Evolutionary conservation across 1,284 basidiomycete genomes (phyloP).

Genomic region (Cutaneotrichosporon arboriforme): DNA sequence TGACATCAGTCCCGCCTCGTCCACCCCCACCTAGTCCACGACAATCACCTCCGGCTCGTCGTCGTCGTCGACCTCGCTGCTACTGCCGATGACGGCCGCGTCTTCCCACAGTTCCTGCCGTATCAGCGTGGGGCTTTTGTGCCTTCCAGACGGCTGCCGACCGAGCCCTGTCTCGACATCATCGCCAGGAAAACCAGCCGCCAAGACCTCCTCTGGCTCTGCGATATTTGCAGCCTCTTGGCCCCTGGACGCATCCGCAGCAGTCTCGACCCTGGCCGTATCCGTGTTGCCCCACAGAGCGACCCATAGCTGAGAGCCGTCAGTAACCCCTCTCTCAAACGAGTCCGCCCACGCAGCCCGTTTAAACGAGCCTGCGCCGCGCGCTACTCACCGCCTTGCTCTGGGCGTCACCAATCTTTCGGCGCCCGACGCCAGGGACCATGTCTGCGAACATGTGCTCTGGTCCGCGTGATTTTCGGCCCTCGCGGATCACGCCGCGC

Average conservation of each 20-base stretch:
- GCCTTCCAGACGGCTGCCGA: too few relatives aligned
- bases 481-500: constrained; percentile 14
- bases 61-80: background rate
- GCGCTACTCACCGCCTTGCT: constrained; percentile 22
- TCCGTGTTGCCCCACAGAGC: background rate
- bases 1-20: background rate
- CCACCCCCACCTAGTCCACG: background rate
- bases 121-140: background rate
- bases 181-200: background rate
- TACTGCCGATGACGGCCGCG: background rate
- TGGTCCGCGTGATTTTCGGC: constrained; percentile 9
- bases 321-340: background rate
- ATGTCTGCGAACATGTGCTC: constrained; percentile 43
- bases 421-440: constrained; percentile 42
- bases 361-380: background rate
- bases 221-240: background rate
- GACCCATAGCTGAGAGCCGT: background rate
- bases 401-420: constrained; percentile 49
- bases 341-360: too few relatives aligned
- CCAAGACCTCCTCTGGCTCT: background rate
- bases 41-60: background rate
- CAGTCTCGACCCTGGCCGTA: background rate
- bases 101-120: too few relatives aligned
- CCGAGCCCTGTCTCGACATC: too few relatives aligned
- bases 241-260: background rate